These are phyloP conservation scores for Fusarium abutilonis DNA, from an alignment of 2,329 filamentous ascomycete genomes.

Conservation along the genomic window DNA sequence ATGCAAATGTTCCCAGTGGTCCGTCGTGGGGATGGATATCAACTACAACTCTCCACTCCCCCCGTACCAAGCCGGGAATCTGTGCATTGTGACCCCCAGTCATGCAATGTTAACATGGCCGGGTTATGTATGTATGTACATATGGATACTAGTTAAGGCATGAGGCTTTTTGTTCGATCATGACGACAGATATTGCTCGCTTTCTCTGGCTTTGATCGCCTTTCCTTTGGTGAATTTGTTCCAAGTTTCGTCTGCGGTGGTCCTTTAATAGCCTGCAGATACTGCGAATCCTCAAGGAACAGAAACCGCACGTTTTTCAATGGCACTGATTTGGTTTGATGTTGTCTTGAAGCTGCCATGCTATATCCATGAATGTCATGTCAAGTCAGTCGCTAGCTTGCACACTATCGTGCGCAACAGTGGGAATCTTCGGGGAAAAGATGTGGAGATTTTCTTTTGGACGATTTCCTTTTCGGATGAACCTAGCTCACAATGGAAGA, in stretches of 20 bases:
- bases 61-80: slow-evolving; percentile 6
- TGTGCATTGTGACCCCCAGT: slow-evolving; percentile 16
- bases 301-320: slow-evolving; percentile 33
- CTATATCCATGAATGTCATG: too few species aligned
- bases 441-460: slow-evolving; percentile 16
- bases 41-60: slow-evolving; percentile 34
- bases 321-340: slow-evolving; percentile 38
- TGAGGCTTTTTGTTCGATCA: slow-evolving; percentile 38
- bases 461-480: slow-evolving; percentile 25
- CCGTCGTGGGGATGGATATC: slow-evolving; percentile 17
- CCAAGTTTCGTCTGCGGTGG: neutral
- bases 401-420: slow-evolving; percentile 21
- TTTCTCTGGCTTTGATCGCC: neutral
- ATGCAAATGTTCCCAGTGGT: slow-evolving; percentile 38
- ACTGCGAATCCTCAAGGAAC: slow-evolving; percentile 31
- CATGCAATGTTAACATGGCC: slow-evolving; percentile 5
- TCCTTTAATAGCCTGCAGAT: neutral
- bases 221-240: neutral
- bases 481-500: slow-evolving; percentile 9
- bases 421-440: slow-evolving; percentile 28
- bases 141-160: slow-evolving; percentile 3
- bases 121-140: slow-evolving; percentile 2
- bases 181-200: slow-evolving; percentile 19
- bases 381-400: slow-evolving; percentile 4
- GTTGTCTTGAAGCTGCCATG: too few species aligned